A percentile compares a stretch with the other conserved stretches of the same genome.
Conservation (phyloP, 2,329 filamentous ascomycete genomes). For the Stachybotrys echinatus region DNA sequence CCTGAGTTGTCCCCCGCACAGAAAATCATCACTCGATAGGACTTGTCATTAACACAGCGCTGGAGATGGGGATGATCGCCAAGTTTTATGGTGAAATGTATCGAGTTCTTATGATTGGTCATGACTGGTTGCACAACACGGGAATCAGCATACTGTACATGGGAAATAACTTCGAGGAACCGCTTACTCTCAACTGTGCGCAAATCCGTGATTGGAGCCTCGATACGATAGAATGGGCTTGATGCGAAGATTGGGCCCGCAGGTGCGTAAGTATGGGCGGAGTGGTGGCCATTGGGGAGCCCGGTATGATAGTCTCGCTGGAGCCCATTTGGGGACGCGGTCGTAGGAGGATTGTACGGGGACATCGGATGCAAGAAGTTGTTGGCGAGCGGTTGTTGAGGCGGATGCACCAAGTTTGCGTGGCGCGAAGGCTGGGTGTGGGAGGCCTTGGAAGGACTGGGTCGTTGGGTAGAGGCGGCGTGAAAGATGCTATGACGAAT, state of each 20-base stretch:
- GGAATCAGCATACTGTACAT: not conserved
- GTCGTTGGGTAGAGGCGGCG: conserved; percentile 19
- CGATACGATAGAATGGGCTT: conserved; percentile 80
- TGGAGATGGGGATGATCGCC: conserved; percentile 48
- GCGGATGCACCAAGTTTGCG: conserved; percentile 3
- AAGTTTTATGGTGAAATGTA: conserved; percentile 37
- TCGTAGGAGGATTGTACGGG: conserved; percentile 7
- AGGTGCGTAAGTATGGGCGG: conserved; percentile 9
- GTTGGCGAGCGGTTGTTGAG: conserved; percentile 3
- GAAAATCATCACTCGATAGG: conserved; percentile 73
- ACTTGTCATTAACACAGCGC: conserved; percentile 54
- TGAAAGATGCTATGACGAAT: conserved; percentile 36
- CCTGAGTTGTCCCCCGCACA: conserved; percentile 63
- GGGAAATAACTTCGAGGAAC: not conserved
- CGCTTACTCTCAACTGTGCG: conserved; percentile 68
- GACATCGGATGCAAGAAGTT: conserved; percentile 13
- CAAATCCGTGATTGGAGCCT: conserved; percentile 58
- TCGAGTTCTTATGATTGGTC: conserved; percentile 48
- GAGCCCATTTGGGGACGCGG: not conserved
- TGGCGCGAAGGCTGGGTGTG: conserved; percentile 8
- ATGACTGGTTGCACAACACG: conserved; percentile 33
- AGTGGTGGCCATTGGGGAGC: conserved; percentile 13
- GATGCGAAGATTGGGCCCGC: conserved; percentile 45
- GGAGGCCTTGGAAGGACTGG: conserved; percentile 16
- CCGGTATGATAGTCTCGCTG: conserved; percentile 9